phyloP scores from a whole-genome alignment of 257 asterid genomes.

The Misopates orontium region DNA sequence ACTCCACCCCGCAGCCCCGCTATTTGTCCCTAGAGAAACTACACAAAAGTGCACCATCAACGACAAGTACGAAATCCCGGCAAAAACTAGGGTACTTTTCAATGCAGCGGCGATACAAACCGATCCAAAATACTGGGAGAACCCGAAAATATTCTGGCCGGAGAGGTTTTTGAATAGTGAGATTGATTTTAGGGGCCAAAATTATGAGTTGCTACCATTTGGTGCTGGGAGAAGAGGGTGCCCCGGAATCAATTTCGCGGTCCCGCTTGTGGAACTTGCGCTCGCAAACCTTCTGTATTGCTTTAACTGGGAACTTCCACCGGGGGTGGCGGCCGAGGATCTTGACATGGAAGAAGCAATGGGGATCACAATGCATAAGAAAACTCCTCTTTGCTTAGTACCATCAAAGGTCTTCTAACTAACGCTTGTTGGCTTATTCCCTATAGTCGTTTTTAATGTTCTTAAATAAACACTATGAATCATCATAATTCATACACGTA shows the following conservation, averaged over 20 bases:
- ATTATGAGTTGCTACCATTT: slow-evolving; percentile 50
- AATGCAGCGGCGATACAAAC: slow-evolving; percentile 34
- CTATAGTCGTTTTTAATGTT: too few relatives aligned
- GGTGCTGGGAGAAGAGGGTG: slow-evolving; percentile 58
- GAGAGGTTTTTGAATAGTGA: slow-evolving; percentile 39
- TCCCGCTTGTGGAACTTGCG: slow-evolving; percentile 44
- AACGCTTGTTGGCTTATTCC: too few relatives aligned
- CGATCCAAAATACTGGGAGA: slow-evolving; percentile 38
- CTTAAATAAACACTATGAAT: too few relatives aligned
- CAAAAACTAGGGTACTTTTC: slow-evolving; percentile 36
- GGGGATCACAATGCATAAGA: slow-evolving; percentile 51
- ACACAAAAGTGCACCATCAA: slow-evolving; percentile 24
- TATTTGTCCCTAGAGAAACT: slow-evolving; percentile 39
- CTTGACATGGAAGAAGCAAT: slow-evolving; percentile 49
- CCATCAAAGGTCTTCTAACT: neutral
- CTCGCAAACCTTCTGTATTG: slow-evolving; percentile 44
- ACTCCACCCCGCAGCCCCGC: slow-evolving; percentile 41
- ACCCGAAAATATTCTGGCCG: slow-evolving; percentile 39
- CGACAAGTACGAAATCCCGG: slow-evolving; percentile 34
- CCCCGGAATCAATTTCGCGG: slow-evolving; percentile 47
- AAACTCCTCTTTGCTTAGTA: slow-evolving; percentile 38
- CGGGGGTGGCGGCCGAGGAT: slow-evolving; percentile 31
- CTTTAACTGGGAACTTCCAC: slow-evolving; percentile 48
- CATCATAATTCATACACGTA: too few relatives aligned
- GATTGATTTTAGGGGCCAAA: slow-evolving; percentile 41